A percentile compares a stretch with the other conserved stretches of the same genome.
Conservation (phyloP, 2,329 filamentous ascomycete genomes). For the Lasiodiplodia theobromae region DNA sequence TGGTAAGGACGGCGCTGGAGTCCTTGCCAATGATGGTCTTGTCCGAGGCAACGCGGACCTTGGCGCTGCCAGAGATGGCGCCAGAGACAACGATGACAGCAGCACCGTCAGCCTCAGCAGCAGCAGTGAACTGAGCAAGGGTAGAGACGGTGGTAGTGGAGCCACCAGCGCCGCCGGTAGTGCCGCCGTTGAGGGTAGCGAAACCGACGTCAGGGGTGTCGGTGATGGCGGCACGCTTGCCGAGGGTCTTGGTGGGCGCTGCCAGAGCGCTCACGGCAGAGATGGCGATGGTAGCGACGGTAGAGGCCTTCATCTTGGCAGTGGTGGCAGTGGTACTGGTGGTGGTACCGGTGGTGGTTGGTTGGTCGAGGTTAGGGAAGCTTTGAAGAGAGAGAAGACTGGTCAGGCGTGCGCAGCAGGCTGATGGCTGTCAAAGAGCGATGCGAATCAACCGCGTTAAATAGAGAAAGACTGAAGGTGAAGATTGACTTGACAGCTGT, state of each 20-base stretch:
- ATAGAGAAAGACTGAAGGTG: conserved; percentile 27
- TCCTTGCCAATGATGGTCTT: conserved; percentile 62
- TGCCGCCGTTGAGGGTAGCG: conserved; percentile 46
- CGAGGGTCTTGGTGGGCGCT: conserved; percentile 41
- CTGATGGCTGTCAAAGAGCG: conserved; percentile 26
- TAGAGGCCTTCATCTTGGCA: conserved; percentile 39
- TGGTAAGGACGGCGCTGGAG: conserved; percentile 53
- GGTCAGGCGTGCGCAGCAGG: conserved; percentile 23
- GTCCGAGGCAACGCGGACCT: conserved; percentile 57
- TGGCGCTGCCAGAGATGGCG: conserved; percentile 51
- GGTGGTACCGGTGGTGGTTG: conserved; percentile 32
- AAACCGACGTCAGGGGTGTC: conserved; percentile 42
- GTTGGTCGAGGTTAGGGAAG: conserved; percentile 34
- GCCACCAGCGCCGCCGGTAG: conserved; percentile 49
- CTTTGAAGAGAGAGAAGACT: conserved; percentile 24
- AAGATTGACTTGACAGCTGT: background rate
- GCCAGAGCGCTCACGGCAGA: conserved; percentile 41
- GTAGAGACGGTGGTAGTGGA: conserved; percentile 45
- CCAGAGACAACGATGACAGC: conserved; percentile 58
- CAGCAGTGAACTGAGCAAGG: conserved; percentile 51
- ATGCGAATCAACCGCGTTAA: conserved; percentile 24
- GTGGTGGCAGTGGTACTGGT: too few relatives aligned
- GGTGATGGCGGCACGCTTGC: conserved; percentile 41
- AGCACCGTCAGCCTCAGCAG: conserved; percentile 52
- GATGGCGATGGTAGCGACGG: conserved; percentile 40